Evolutionary conservation across 768 basidiomycete species (phyloP).

Genomic region (Holtermannia corniformis): DNA sequence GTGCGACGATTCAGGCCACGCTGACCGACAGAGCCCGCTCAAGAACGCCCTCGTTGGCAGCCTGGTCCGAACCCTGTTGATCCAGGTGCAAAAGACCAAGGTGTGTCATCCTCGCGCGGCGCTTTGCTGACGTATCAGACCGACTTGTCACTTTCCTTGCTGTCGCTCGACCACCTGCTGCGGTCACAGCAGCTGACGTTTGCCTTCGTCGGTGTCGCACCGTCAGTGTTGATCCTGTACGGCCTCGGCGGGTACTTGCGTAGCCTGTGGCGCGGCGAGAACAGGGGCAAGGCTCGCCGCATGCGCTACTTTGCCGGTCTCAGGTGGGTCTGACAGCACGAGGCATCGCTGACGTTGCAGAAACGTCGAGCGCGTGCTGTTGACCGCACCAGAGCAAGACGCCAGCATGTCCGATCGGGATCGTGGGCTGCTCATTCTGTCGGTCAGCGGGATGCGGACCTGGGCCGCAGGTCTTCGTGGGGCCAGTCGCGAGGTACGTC

Average conservation of each 20-base stretch:
- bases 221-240: constrained; percentile 72
- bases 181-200: constrained; percentile 93
- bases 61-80: constrained; percentile 70
- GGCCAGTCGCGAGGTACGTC: constrained; percentile 16
- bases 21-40: constrained; percentile 50
- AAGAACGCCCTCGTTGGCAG: constrained; percentile 70
- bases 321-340: constrained; percentile 45
- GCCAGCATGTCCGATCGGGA: constrained; percentile 34
- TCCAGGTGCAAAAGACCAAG: constrained; percentile 94
- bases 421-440: constrained; percentile 35
- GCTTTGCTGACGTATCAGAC: constrained; percentile 48
- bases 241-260: constrained; percentile 51
- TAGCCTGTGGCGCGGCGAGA: constrained; percentile 54
- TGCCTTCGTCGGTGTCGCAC: constrained; percentile 92
- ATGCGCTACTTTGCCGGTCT: constrained; percentile 60
- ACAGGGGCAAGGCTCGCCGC: constrained; percentile 43
- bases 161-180: constrained; percentile 85
- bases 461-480: constrained; percentile 36
- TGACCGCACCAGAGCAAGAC: constrained; percentile 28
- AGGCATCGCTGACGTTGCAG: constrained; percentile 8
- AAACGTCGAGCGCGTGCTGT: constrained; percentile 31
- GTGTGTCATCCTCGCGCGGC: constrained; percentile 41
- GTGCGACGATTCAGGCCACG: constrained; percentile 4
- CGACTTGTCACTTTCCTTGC: constrained; percentile 79
- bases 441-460: constrained; percentile 30